Base-by-base conservation (phyloP, 495 filamentous ascomycete genomes). In the Parathielavia appendiculata region DNA sequence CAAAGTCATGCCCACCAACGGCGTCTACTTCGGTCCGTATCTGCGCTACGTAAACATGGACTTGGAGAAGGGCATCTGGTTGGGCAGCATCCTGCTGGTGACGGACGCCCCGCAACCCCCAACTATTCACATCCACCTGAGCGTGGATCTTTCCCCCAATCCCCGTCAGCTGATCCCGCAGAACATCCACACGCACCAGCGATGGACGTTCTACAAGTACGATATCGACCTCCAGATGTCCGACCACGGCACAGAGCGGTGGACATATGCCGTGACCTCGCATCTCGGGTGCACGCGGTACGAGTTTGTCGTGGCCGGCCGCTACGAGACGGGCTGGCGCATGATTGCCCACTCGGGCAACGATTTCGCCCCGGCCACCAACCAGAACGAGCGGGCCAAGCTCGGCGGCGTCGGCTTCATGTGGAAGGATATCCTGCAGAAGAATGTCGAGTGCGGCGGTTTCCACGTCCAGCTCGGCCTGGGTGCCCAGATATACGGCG, bases 371-470 rank as follows among this genome's bases (percentile, higher is more conserved):
- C 76, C 95, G 30, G 87, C 85, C 60, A 91, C 95, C 0, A 90
- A 83, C 62, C 83, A 90, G 52, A 89, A 86, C 65, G 93, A 97
- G 67, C 83, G 91, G 17, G 79, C 84, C 53, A 86, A 86, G 48
- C 76, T 97, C 2, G 95, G 95, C 23, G 93, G 93, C 0, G 80
- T 91, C 9, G 89, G 91, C 0, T 91, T 89, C 68, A 95, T 98
- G 93, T 98, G 93, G 93, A 96, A 96, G 63, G 93, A 98, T 66
- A 90, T 98, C 34, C 82, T 98, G 72, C 92, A 96, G 71, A 97
- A 96, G 78, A 95, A 98, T 70, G 83, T 88, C 41, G 93, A 98
- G 63, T 95, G 90, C 65, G 91, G 91, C 52, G 93, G 93, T 11
- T 98, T 98, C 72, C 93, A 98, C 66, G 83, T 86, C 5, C 93